phyloP scores from a whole-genome alignment of 1,139 yeast species.

The Scheffersomyces segobiensis region DNA sequence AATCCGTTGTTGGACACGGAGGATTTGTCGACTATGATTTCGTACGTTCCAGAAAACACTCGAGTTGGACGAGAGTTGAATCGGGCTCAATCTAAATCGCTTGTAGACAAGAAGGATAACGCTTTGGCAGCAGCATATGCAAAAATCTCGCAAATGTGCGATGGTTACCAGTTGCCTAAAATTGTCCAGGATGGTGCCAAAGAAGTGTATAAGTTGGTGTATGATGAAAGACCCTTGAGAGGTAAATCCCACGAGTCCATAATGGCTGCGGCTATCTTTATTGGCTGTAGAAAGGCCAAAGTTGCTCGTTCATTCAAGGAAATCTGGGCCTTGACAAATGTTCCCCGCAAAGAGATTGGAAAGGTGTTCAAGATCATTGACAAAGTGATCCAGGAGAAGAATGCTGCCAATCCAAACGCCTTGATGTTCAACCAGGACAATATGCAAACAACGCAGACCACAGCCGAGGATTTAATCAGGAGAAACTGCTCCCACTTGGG shows the following conservation, averaged over 20 bases:
- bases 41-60: constrained; percentile 77
- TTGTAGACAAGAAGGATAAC: constrained; percentile 84
- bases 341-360: constrained; percentile 93
- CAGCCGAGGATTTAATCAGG: constrained; percentile 92
- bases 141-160: constrained; percentile 93
- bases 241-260: constrained; percentile 93
- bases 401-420: constrained; percentile 44
- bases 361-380: constrained; percentile 82
- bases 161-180: constrained; percentile 91
- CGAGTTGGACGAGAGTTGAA: constrained; percentile 83
- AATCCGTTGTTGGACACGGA: constrained; percentile 91
- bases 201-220: constrained; percentile 89
- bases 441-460: constrained; percentile 83
- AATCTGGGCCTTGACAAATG: constrained; percentile 92
- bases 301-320: constrained; percentile 96
- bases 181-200: constrained; percentile 97
- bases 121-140: constrained; percentile 89
- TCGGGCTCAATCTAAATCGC: constrained; percentile 83
- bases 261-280: constrained; percentile 94
- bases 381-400: constrained; percentile 69
- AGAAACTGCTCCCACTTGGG: constrained; percentile 97
- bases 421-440: constrained; percentile 49
- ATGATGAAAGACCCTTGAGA: constrained; percentile 82
- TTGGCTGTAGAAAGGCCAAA: constrained; percentile 92
- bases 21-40: constrained; percentile 89